Evolutionary conservation across 2,329 filamentous ascomycete genomes (phyloP).

Genomic region (Cladorrhinum sp.): DNA sequence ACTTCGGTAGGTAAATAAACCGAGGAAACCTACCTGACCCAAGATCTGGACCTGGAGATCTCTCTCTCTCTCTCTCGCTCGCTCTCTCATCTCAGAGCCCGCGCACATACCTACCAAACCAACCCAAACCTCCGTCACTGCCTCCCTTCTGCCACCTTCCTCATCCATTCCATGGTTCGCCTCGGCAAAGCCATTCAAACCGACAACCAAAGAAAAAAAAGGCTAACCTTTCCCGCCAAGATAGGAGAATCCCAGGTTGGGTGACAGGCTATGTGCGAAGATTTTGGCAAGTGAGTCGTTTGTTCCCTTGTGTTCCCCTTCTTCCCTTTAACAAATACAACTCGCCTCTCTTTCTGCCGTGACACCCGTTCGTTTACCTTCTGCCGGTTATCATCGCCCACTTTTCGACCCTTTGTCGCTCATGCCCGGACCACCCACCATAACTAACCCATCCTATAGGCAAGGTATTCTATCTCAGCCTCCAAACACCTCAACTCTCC

Average conservation of each 20-base stretch:
- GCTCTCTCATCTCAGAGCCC: constrained; percentile 9
- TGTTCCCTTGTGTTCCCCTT: constrained; percentile 4
- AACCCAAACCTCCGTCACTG: not conserved
- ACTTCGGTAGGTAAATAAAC: constrained; percentile 65
- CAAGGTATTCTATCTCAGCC: constrained; percentile 6
- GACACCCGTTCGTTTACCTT: not conserved
- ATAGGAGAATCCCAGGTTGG: constrained; percentile 81
- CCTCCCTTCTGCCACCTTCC: not conserved
- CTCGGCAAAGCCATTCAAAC: not conserved
- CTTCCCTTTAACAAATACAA: not conserved
- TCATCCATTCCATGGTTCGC: constrained; percentile 13
- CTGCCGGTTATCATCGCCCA: not conserved
- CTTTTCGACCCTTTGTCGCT: not conserved
- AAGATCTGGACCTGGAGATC: constrained; percentile 2
- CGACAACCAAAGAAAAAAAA: constrained; percentile 15
- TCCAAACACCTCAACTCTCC: not conserved
- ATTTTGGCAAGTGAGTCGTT: constrained; percentile 82
- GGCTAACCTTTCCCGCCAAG: constrained; percentile 43
- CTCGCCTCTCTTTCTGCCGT: not conserved
- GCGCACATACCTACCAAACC: not conserved
- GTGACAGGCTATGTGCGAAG: constrained; percentile 90
- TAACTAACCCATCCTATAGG: constrained; percentile 1
- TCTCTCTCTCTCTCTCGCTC: too few species aligned
- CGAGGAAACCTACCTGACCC: not conserved
- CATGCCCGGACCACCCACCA: constrained; percentile 4